Evolutionary conservation across 441 rosid species (phyloP).

Genomic region (Eruca vesicaria): DNA sequence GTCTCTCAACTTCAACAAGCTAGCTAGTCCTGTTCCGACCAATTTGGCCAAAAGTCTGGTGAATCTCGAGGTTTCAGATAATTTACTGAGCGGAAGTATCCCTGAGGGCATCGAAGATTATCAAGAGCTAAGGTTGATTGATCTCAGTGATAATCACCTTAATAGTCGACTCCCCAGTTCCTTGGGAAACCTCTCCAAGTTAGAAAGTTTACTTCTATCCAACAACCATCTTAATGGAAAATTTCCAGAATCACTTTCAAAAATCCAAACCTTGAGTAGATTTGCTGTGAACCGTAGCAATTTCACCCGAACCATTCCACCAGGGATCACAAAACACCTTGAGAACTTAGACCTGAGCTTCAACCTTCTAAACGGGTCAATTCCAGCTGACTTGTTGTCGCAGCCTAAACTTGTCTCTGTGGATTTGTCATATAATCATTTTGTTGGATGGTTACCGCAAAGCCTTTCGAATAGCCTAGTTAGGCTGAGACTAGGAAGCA

Average conservation of each 20-base stretch:
- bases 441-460: conserved; percentile 51
- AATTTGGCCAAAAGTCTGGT: conserved; percentile 38
- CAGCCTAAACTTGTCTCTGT: conserved; percentile 36
- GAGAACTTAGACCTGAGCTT: conserved; percentile 58
- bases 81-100: conserved; percentile 38
- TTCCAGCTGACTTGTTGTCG: conserved; percentile 53
- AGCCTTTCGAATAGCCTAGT: conserved; percentile 42
- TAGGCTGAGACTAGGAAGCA: conserved; percentile 74
- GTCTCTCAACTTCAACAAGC: conserved; percentile 41
- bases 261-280: conserved; percentile 45
- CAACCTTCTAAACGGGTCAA: conserved; percentile 43
- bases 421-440: conserved; percentile 55
- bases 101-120: conserved; percentile 46
- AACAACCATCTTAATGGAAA: conserved; percentile 42
- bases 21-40: conserved; percentile 48
- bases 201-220: conserved; percentile 54
- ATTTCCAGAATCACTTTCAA: conserved; percentile 48
- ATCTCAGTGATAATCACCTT: conserved; percentile 54
- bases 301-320: conserved; percentile 49
- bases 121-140: conserved; percentile 43
- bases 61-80: conserved; percentile 50
- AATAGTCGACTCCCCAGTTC: conserved; percentile 48
- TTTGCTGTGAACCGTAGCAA: conserved; percentile 63
- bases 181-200: conserved; percentile 48
- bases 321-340: conserved; percentile 44